These are phyloP conservation scores for Vanilla planifolia DNA, from an alignment of 106 monocot species.

Conservation along the genomic window DNA sequence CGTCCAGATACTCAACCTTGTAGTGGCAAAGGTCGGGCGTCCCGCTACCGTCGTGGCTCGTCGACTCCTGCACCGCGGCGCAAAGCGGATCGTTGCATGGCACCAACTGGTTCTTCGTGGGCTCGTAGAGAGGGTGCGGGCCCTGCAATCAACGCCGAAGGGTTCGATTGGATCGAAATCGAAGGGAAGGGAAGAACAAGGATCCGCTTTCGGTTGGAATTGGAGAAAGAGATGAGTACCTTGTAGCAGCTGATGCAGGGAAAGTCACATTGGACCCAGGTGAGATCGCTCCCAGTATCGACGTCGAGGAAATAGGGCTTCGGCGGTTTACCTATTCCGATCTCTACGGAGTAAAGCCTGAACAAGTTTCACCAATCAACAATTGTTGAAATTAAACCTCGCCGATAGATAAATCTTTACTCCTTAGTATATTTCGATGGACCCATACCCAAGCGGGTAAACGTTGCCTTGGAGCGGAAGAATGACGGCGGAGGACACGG, in stretches of 20 bases:
- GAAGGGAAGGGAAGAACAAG: background rate
- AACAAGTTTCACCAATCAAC: background rate
- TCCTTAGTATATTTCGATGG: too few relatives aligned
- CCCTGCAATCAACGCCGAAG: conserved; percentile 25
- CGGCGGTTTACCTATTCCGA: conserved; percentile 76
- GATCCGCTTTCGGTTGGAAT: background rate
- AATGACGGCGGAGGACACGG: conserved; percentile 45
- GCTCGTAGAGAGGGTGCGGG: conserved; percentile 74
- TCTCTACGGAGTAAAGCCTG: conserved; percentile 40
- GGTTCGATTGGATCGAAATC: background rate
- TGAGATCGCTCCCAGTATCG: conserved; percentile 96
- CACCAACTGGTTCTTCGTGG: conserved; percentile 50
- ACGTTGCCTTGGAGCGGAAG: conserved; percentile 79
- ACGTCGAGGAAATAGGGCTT: conserved; percentile 89
- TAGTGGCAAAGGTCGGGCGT: conserved; percentile 61
- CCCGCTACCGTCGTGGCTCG: conserved; percentile 18
- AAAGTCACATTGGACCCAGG: conserved; percentile 94
- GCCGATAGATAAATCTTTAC: too few relatives aligned
- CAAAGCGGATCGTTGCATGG: conserved; percentile 59
- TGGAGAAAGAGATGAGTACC: conserved; percentile 15
- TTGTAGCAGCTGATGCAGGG: conserved; percentile 77
- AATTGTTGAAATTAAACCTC: too few relatives aligned
- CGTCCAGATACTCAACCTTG: conserved; percentile 65
- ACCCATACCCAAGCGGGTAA: conserved; percentile 82
- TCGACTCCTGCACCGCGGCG: conserved; percentile 24